Evolutionary conservation across 2,329 filamentous ascomycete genomes (phyloP).

Genomic region (Colletotrichum siamense): DNA sequence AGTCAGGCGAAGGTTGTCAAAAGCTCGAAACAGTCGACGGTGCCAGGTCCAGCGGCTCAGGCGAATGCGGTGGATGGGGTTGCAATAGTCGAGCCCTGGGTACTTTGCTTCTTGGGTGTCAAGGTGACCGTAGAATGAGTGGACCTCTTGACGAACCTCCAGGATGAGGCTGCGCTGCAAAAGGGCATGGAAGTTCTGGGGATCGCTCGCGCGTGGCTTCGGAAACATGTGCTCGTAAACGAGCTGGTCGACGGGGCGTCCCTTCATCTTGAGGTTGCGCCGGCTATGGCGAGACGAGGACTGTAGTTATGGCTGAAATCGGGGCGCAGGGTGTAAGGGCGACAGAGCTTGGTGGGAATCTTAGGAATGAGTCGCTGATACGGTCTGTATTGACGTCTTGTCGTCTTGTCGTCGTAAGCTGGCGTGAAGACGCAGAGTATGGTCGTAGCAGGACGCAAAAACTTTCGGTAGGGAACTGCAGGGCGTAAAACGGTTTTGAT

Average conservation of each 20-base stretch:
- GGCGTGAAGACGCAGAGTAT: not conserved
- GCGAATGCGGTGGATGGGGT: constrained; percentile 76
- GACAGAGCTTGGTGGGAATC: not conserved
- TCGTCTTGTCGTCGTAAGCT: not conserved
- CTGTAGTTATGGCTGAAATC: not conserved
- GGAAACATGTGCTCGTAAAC: constrained; percentile 79
- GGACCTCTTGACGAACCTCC: constrained; percentile 80
- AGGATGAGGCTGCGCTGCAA: constrained; percentile 74
- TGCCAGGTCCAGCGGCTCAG: constrained; percentile 80
- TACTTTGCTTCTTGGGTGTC: constrained; percentile 83
- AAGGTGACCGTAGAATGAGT: constrained; percentile 79
- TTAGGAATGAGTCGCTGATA: not conserved
- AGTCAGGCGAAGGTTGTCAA: constrained; percentile 73
- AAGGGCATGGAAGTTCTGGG: constrained; percentile 72
- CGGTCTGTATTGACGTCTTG: not conserved
- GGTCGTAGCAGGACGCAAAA: not conserved
- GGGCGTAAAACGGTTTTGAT: not conserved
- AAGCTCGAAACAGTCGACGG: constrained; percentile 75
- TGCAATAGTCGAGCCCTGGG: constrained; percentile 79
- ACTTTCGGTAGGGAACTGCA: not conserved
- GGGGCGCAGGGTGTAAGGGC: not conserved
- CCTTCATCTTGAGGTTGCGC: constrained; percentile 62
- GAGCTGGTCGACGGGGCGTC: constrained; percentile 72
- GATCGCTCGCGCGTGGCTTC: constrained; percentile 69
- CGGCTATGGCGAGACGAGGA: not conserved